Evolutionary conservation across 2,329 filamentous ascomycete species (phyloP), one percentile per base, ranked within the genome.

Genomic region (Beauveria bassiana): DNA sequence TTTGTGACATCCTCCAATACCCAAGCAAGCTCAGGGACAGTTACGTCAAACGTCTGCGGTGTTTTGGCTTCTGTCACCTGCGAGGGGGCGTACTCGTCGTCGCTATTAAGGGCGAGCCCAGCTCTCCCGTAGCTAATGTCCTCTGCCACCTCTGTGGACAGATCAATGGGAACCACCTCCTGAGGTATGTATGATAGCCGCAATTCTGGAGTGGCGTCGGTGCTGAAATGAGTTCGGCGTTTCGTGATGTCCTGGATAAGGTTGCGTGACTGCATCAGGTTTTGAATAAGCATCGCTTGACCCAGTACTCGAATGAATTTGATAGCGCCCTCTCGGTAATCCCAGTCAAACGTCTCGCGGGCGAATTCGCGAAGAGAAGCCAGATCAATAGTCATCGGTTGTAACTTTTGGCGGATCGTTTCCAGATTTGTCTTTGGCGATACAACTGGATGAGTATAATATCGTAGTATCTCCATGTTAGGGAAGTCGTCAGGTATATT

Each of bases 381-480:
- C 3, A 75, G 60, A 8, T 71, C 67, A 2, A 75, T 65, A 5
- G 68, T 66, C 3, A 60, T 62, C 31, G 65, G 69, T 8, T 58
- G 22, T 18, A 65, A n/a, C 22, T 54, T 59, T 40, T 62, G 53
- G 8, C 66, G 66, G 12, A 75, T 64, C 2, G 62, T 45, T 2
- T 67, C 67, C 1, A 76, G 56, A 8, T 31, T 67, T 74, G 56
- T 93, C 69, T 28, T 82, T 79, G 9, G 82, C 73, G 93, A 97
- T 3, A 97, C 88, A 1, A 89, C 86, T 0, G 95, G 95, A 69
- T 93, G 87, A 0, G 90, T 93, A 68, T 99, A 99, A 70, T 91
- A 96, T 12, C 89, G 82, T 22, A 98, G 76, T 8, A 96, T 85
- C 47, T 91, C 88, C 52, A 84, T 75, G 64, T 90, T 87, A 0